Conservation (phyloP, 2,329 filamentous ascomycete genomes). For the Aureobasidium sp. region DNA sequence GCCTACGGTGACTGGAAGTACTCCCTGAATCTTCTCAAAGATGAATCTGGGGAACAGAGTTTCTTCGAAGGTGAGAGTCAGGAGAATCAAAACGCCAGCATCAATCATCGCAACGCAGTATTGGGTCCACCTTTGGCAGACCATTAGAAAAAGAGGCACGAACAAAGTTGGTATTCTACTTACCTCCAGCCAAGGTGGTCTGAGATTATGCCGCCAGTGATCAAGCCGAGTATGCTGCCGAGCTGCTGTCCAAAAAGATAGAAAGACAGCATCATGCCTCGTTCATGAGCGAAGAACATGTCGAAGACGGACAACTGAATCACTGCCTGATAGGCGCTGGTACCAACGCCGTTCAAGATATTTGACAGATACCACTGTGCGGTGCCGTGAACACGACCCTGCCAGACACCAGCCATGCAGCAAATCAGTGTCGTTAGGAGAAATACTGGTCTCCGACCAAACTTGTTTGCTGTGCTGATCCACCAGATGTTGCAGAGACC, state of each 20-base stretch:
- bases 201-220: conserved; percentile 32
- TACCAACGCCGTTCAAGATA: conserved; percentile 31
- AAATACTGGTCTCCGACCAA: conserved; percentile 36
- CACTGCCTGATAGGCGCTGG: conserved; percentile 33
- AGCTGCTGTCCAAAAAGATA: conserved; percentile 37
- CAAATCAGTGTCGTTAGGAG: conserved; percentile 31
- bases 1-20: background rate
- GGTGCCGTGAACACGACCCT: conserved; percentile 24
- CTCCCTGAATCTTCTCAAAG: conserved; percentile 20
- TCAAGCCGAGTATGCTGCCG: conserved; percentile 34
- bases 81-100: conserved; percentile 19
- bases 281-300: conserved; percentile 35
- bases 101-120: conserved; percentile 30
- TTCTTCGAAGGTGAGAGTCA: conserved; percentile 30
- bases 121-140: conserved; percentile 24
- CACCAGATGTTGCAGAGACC: conserved; percentile 38
- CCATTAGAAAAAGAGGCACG: background rate
- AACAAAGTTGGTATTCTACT: background rate
- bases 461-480: conserved; percentile 30
- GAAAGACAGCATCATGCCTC: conserved; percentile 32
- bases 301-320: conserved; percentile 37
- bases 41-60: conserved; percentile 32
- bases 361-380: conserved; percentile 30
- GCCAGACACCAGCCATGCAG: conserved; percentile 29
- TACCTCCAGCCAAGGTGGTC: conserved; percentile 30